These are phyloP conservation scores for Zelonia costaricensis DNA, from an alignment of 208 protist species.

Conservation along the genomic window DNA sequence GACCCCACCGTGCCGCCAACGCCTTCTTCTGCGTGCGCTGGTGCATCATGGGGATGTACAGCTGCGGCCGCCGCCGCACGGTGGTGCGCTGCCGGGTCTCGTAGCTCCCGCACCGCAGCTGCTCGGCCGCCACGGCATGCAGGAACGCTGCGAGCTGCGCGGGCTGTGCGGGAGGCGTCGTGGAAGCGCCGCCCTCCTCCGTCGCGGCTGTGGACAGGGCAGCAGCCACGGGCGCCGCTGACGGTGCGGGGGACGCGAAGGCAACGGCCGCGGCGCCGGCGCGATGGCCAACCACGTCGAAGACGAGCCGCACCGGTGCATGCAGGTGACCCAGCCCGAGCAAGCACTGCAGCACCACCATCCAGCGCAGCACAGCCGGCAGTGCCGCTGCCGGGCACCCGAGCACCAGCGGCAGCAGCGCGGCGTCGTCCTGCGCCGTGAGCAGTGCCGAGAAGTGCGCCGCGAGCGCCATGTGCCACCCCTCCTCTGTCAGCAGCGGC, in stretches of 20 bases:
- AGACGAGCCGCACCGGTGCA: slow-evolving; percentile 66
- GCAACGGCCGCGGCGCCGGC: too few species aligned
- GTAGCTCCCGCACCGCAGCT: slow-evolving; percentile 19
- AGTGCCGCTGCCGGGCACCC: slow-evolving; percentile 3
- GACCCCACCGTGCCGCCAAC: slow-evolving; percentile 36
- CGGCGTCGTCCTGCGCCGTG: not conserved
- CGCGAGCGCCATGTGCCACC: slow-evolving; percentile 20
- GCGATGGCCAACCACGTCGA: slow-evolving; percentile 42
- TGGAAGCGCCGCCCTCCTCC: not conserved
- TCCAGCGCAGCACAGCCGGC: slow-evolving; percentile 21
- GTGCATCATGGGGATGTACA: slow-evolving; percentile 64
- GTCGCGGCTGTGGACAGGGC: too few species aligned
- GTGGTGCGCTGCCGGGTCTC: slow-evolving; percentile 38
- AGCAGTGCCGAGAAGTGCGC: slow-evolving; percentile 13
- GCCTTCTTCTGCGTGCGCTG: slow-evolving; percentile 24
- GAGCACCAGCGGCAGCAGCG: not conserved
- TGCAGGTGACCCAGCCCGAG: slow-evolving; percentile 57
- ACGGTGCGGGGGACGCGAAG: too few species aligned
- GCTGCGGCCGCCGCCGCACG: slow-evolving; percentile 20
- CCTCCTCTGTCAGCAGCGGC: slow-evolving; percentile 12
- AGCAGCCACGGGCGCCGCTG: too few species aligned
- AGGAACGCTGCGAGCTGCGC: not conserved
- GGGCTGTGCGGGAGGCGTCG: not conserved
- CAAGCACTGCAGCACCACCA: slow-evolving; percentile 48
- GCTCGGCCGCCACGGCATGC: slow-evolving; percentile 7